phyloP scores from a whole-genome alignment of 805 yeast genomes.

The Vanderwaltozyma tropicalis region DNA sequence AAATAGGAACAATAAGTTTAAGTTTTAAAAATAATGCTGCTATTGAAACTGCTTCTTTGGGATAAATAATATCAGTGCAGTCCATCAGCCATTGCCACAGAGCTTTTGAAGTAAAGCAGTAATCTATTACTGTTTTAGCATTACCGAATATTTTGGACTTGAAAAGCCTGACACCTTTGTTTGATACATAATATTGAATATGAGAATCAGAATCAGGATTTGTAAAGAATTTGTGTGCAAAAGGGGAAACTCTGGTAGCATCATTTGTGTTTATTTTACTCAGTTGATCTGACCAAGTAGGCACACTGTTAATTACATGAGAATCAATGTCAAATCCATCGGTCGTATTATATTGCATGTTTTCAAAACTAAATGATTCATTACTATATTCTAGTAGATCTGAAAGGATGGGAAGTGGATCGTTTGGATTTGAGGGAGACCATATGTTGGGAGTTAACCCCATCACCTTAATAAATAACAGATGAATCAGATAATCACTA shows the following conservation, averaged over 20 bases:
- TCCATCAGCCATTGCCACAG: conserved; percentile 83
- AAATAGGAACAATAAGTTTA: conserved; percentile 39
- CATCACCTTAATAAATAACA: conserved; percentile 52
- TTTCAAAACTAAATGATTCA: conserved; percentile 30
- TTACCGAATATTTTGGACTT: conserved; percentile 31
- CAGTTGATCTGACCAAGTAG: conserved; percentile 10
- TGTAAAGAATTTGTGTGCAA: conserved; percentile 65
- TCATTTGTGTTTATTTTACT: conserved; percentile 7
- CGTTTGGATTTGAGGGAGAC: conserved; percentile 47
- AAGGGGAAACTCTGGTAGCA: conserved; percentile 41
- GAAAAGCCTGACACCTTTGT: conserved; percentile 54
- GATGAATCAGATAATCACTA: conserved; percentile 52
- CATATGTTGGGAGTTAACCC: conserved; percentile 65
- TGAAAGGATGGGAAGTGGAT: conserved; percentile 33
- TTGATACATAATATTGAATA: conserved; percentile 64
- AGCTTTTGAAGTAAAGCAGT: conserved; percentile 64
- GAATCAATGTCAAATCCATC: conserved; percentile 1
- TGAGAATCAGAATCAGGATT: conserved; percentile 84
- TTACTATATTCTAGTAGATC: conserved; percentile 23
- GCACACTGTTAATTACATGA: neutral
- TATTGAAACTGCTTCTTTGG: conserved; percentile 43
- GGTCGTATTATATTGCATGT: conserved; percentile 7
- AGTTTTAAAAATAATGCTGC: conserved; percentile 40
- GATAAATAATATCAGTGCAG: conserved; percentile 61
- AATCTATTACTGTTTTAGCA: conserved; percentile 25